A percentile compares a stretch with the other conserved stretches of the same genome.
Conservation (phyloP, 805 yeast species). For the Maudiozyma saulgeensis region DNA sequence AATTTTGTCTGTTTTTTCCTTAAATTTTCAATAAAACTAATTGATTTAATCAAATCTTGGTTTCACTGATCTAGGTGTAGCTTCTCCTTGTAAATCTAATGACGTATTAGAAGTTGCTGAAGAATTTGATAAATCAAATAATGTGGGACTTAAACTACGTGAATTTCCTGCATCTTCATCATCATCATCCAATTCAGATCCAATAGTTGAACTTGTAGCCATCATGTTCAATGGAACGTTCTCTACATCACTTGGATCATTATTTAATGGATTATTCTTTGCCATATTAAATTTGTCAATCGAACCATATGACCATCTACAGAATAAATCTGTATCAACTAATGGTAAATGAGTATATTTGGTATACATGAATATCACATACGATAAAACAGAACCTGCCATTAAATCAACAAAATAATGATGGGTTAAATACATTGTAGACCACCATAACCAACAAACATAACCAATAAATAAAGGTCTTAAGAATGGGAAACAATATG, state of each 20-base stretch:
- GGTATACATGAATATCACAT: slow-evolving; percentile 58
- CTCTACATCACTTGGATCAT: slow-evolving; percentile 26
- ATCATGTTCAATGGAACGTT: slow-evolving; percentile 17
- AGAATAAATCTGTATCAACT: slow-evolving; percentile 40
- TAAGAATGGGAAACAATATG: slow-evolving; percentile 68
- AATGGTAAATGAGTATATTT: slow-evolving; percentile 62
- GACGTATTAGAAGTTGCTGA: slow-evolving; percentile 31
- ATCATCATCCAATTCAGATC: slow-evolving; percentile 2
- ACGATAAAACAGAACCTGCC: slow-evolving; percentile 84
- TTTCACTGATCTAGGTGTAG: slow-evolving; percentile 2
- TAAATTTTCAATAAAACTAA: no score
- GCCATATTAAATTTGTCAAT: slow-evolving; percentile 29
- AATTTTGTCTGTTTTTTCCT: no score
- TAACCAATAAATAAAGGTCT: slow-evolving; percentile 61
- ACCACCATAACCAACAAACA: slow-evolving; percentile 96
- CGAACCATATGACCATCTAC: slow-evolving; percentile 59
- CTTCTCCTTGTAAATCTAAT: slow-evolving; percentile 11
- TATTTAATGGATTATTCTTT: slow-evolving; percentile 30
- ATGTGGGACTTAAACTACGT: slow-evolving; percentile 18
- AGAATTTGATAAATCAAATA: slow-evolving; percentile 27
- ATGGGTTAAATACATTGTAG: slow-evolving; percentile 95
- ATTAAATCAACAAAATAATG: slow-evolving; percentile 90
- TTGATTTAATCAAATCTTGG: slow-evolving; percentile 2
- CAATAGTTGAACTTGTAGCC: slow-evolving; percentile 8
- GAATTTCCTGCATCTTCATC: slow-evolving; percentile 6